Conservation (phyloP, 73 alveolate species). For the Tetrahymena malaccensis region DNA sequence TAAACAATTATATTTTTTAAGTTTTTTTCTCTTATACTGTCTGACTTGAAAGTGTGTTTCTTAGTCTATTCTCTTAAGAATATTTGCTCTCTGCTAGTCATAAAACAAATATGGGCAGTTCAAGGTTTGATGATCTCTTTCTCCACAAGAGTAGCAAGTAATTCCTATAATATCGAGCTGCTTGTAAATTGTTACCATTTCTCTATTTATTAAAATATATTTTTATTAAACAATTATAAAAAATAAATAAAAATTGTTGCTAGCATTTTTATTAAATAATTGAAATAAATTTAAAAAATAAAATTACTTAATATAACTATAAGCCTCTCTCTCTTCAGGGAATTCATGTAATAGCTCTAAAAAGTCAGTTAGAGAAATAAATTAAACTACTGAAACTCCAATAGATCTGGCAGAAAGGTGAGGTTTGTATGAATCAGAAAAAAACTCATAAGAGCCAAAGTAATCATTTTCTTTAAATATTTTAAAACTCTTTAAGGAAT, state of each 20-base stretch:
- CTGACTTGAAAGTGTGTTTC: not conserved
- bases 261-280: not conserved
- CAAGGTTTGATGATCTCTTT: not conserved
- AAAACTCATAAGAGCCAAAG: not conserved
- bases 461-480: not conserved
- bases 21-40: not conserved
- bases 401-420: not conserved
- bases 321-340: not conserved
- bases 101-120: not conserved
- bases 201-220: not conserved
- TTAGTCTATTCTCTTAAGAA: not conserved
- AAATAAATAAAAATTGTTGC: too few species aligned
- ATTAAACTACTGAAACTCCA: not conserved
- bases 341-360: not conserved
- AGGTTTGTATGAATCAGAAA: not conserved
- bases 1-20: not conserved
- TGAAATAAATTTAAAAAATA: too few species aligned
- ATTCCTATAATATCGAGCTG: not conserved
- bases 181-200: not conserved
- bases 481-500: not conserved
- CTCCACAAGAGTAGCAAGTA: not conserved
- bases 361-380: not conserved
- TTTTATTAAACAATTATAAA: not conserved
- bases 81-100: not conserved
- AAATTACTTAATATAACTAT: not conserved